phyloP scores from a whole-genome alignment of 805 yeast genomes.

The Nakazawaea pomicola region DNA sequence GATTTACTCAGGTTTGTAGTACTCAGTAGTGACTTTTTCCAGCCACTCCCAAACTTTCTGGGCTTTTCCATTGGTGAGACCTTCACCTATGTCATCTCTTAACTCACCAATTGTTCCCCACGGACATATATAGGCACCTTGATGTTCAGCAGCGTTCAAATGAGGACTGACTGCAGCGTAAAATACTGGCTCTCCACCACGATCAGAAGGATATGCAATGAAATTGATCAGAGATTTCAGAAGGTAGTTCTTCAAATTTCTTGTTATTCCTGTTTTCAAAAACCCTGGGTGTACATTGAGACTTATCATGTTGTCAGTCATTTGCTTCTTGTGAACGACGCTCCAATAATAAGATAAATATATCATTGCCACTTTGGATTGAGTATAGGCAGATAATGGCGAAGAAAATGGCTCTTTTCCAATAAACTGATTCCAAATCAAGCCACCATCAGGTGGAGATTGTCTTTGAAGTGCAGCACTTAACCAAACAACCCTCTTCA shows the following conservation, averaged over 20 bases:
- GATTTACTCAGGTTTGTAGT: neutral
- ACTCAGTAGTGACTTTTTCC: constrained; percentile 17
- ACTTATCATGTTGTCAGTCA: constrained; percentile 22
- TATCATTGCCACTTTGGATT: constrained; percentile 37
- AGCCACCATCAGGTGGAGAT: constrained; percentile 19
- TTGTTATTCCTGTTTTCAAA: constrained; percentile 29
- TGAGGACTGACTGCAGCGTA: constrained; percentile 37
- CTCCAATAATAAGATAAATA: constrained; percentile 33
- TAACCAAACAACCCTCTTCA: constrained; percentile 38
- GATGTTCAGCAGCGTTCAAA: constrained; percentile 24
- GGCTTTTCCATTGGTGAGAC: constrained; percentile 27
- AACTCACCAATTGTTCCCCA: constrained; percentile 35
- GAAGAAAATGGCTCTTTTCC: neutral
- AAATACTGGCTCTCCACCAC: constrained; percentile 41
- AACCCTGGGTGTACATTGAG: constrained; percentile 38
- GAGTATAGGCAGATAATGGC: constrained; percentile 26
- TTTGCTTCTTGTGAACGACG: constrained; percentile 23
- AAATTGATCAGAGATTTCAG: neutral
- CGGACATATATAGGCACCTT: constrained; percentile 34
- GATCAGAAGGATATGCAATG: constrained; percentile 18
- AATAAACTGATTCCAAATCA: constrained; percentile 8
- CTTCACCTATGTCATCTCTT: constrained; percentile 31
- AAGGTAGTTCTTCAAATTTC: constrained; percentile 17
- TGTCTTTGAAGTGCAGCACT: constrained; percentile 32
- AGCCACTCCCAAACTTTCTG: constrained; percentile 29